Evolutionary conservation across 441 rosid genomes (phyloP), one percentile per base, ranked within the genome.

Genomic region (Viola pubescens): DNA sequence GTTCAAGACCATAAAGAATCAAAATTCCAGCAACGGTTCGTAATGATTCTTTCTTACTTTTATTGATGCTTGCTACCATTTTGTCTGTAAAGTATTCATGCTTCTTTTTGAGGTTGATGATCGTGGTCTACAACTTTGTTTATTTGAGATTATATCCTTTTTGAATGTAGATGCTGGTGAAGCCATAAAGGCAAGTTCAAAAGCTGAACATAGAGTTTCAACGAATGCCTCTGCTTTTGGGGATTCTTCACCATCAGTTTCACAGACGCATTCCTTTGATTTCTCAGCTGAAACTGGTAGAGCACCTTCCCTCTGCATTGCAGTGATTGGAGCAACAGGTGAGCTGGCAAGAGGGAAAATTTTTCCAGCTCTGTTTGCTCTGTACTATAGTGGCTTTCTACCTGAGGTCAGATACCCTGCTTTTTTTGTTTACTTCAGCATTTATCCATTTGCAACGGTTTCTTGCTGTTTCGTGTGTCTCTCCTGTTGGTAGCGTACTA

Each of bases 311-410:
- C 86, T 89, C 42, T 75, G 85, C 78, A 85, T 89, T 66, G 85
- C 87, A 60, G 89, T 87, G 10, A 77, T 85, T 4, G 95, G 95
- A 68, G 95, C 97, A 45, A 83, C 86, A 0, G 94, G 95, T 51
- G 95, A 83, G 66, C 74, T 87, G 51, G 92, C 95, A 41, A 77
- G 71, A 70, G 65, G 72, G 43, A 83, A 85, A 74, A 76, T 83
- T 61, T 90, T 87, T 48, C 97, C 88, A 5, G 95, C 94, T 46
- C 60, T 90, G 40, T 89, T 87, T 77, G 92, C 97, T 37, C 74
- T 89, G 50, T 89, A 82, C 65, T 82, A 84, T 59, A 85, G 84
- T 48, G 89, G 89, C 52, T 87, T 82, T 79, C 83, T 87, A 69
- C 89, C 94, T 40, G 80, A 87, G 92, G 97, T 87, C 34, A 26